These are phyloP conservation scores for Suhomyces taliae DNA, from an alignment of 1,139 yeast genomes.

Conservation along the genomic window DNA sequence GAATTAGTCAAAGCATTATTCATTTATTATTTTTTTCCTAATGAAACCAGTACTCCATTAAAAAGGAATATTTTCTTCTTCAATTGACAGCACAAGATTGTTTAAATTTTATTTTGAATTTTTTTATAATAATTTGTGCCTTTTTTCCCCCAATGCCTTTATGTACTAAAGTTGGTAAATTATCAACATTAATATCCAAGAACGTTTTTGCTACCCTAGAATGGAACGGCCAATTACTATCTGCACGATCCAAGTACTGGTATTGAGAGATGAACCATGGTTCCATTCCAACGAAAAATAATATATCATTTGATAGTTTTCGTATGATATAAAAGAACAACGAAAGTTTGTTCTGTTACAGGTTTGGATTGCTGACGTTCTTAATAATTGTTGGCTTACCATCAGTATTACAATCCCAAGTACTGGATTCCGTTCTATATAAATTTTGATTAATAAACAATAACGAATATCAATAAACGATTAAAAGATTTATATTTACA, in stretches of 20 bases:
- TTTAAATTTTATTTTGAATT: too few species aligned
- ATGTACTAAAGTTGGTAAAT: too few species aligned
- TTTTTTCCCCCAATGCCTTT: too few species aligned
- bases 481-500: too few species aligned
- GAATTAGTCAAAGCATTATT: constrained; percentile 14
- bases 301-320: not conserved
- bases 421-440: not conserved
- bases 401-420: not conserved
- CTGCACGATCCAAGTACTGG: constrained; percentile 1
- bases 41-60: not conserved
- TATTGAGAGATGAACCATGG: not conserved
- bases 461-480: too few species aligned
- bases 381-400: constrained; percentile 4
- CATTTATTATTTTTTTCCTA: not conserved
- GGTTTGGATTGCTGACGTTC: constrained; percentile 1
- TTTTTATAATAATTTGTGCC: too few species aligned
- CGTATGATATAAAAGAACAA: not conserved
- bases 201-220: too few species aligned
- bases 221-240: not conserved
- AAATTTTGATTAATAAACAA: not conserved
- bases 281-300: too few species aligned
- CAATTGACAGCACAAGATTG: not conserved
- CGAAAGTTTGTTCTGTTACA: not conserved
- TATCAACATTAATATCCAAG: too few species aligned
- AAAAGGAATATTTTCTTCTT: not conserved